phyloP scores from a whole-genome alignment of 805 yeast genomes.

The Teunomyces atbi region DNA sequence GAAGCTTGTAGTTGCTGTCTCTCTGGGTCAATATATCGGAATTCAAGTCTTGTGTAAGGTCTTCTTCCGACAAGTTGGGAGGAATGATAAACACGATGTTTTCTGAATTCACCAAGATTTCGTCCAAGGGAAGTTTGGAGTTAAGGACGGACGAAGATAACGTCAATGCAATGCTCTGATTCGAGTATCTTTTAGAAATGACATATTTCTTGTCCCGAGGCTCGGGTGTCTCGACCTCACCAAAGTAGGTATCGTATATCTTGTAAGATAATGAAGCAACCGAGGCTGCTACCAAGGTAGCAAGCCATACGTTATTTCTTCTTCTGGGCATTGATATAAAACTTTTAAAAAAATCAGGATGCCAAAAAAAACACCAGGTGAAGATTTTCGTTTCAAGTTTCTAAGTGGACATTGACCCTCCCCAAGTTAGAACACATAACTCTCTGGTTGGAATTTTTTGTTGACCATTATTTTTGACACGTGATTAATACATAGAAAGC shows the following conservation, averaged over 20 bases:
- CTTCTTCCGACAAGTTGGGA: slow-evolving; percentile 41
- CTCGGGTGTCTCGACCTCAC: slow-evolving; percentile 1
- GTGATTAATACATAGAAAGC: neutral
- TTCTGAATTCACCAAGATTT: slow-evolving; percentile 34
- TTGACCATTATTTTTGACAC: neutral
- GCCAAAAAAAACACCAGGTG: neutral
- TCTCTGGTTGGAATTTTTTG: neutral
- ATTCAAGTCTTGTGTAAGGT: slow-evolving; percentile 19
- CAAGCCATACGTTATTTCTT: slow-evolving; percentile 2
- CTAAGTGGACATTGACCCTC: too few species aligned
- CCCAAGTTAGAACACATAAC: neutral
- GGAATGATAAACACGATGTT: slow-evolving; percentile 45
- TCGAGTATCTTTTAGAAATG: slow-evolving; percentile 19
- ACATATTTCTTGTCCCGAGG: slow-evolving; percentile 1
- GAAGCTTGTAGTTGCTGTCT: slow-evolving; percentile 33
- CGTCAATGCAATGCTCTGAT: slow-evolving; percentile 40
- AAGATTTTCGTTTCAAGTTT: neutral
- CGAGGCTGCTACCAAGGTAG: slow-evolving; percentile 31
- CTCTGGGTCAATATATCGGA: slow-evolving; percentile 7
- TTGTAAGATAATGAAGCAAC: slow-evolving; percentile 33
- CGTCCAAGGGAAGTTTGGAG: slow-evolving; percentile 36
- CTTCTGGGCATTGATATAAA: neutral
- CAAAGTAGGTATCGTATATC: slow-evolving; percentile 21
- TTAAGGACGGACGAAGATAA: slow-evolving; percentile 41
- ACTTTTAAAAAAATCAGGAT: neutral